These are phyloP conservation scores for Durio zibethinus DNA, from an alignment of 345 rosid genomes.

Conservation along the genomic window DNA sequence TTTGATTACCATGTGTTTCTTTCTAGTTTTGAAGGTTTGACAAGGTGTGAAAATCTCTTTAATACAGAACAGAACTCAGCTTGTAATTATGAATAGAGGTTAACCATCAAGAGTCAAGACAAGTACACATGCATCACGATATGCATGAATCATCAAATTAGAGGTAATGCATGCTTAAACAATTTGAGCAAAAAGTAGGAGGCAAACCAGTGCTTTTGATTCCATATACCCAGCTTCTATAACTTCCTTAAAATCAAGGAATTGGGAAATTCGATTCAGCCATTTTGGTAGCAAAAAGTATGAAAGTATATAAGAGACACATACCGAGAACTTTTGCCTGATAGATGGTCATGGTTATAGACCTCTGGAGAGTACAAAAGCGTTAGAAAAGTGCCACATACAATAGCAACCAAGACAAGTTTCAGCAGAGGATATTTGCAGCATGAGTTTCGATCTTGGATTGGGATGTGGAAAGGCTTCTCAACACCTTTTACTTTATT, in stretches of 20 bases:
- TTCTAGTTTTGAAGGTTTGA: background rate
- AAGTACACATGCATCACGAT: background rate
- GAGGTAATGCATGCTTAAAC: background rate
- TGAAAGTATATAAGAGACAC: background rate
- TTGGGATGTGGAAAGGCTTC: constrained; percentile 46
- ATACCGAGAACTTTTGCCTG: constrained; percentile 36
- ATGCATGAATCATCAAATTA: too few relatives aligned
- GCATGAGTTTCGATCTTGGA: constrained; percentile 50
- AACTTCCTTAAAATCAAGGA: background rate
- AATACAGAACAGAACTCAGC: background rate
- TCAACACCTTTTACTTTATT: constrained; percentile 46
- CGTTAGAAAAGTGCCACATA: constrained; percentile 54
- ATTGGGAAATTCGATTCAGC: background rate
- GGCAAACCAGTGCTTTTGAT: background rate
- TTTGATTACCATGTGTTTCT: background rate
- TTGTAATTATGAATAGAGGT: too few relatives aligned
- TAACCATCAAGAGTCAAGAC: background rate
- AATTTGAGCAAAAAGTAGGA: background rate
- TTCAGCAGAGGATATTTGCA: constrained; percentile 62
- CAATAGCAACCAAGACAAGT: constrained; percentile 49
- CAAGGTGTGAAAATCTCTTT: too few relatives aligned
- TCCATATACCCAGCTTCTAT: background rate
- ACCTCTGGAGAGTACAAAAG: constrained; percentile 54
- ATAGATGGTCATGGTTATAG: constrained; percentile 37
- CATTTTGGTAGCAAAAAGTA: background rate